Evolutionary conservation across 2,329 filamentous ascomycete genomes (phyloP), one percentile per base, ranked within the genome.

Genomic region (Phialophora macrospora): DNA sequence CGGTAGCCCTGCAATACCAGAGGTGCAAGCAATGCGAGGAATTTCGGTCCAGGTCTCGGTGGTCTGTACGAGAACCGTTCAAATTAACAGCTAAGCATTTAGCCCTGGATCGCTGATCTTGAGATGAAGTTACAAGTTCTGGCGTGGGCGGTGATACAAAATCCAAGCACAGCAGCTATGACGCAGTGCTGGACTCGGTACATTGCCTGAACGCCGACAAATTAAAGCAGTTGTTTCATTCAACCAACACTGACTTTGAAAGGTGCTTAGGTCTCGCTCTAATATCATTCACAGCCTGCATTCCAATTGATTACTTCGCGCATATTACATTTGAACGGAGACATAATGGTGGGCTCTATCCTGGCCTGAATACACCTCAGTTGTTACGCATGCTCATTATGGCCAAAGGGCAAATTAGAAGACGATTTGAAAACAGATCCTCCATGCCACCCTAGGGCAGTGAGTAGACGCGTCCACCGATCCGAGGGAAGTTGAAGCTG

Each of bases 391-490:
- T 38, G 8, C 58, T 41, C 3, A 52, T 12, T 11, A 34, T 44
- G 44, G 11, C 14, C 17, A 22, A 69, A 69, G 70, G 70, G 70
- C 17, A 62, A 52, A 64, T 77, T 89, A 14, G 87, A 92, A 72
- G 84, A 90, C 74, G 91, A 93, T 76, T 77, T 96, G 41, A 86
- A 86, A 65, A 85, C 86, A 41, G 86, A 91, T 73, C 91, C 92
- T 68, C 90, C 93, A 26, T 97, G 93, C 75, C 93, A 96, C 81
- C 87, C 92, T 64, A 86, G 90, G 75, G 94, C 93, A 68, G 90
- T 93, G 80, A 77, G 89, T 84, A 41, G 20, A 20, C 48, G 66
- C 28, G 46, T 62, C 60, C 38, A 44, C 38, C 38, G 14, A n/a
- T n/a, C 38, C 38, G 17, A n/a, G 17, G 17, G 38, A n/a, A 8